These are phyloP conservation scores for Collybiopsis confluens DNA, from an alignment of 768 basidiomycete species.

Conservation along the genomic window DNA sequence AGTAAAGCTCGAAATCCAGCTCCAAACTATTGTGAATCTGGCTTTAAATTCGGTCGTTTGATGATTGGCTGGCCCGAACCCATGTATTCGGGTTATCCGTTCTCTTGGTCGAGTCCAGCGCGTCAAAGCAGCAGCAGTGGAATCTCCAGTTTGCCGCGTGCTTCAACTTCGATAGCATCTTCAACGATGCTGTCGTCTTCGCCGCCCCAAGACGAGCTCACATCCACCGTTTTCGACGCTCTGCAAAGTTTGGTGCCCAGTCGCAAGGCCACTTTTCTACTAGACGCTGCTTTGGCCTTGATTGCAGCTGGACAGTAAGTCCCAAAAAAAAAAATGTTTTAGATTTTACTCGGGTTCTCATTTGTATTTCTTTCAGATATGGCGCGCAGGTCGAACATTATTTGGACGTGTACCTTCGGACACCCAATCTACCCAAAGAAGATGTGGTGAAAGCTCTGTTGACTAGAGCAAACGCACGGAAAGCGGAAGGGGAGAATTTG, in stretches of 20 bases:
- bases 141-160: background rate
- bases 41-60: too few relatives aligned
- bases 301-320: constrained; percentile 49
- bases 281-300: constrained; percentile 44
- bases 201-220: constrained; percentile 43
- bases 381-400: constrained; percentile 62
- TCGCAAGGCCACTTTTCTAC: constrained; percentile 45
- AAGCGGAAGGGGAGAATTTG: constrained; percentile 48
- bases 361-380: constrained; percentile 38
- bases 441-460: constrained; percentile 52
- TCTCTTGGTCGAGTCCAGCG: background rate
- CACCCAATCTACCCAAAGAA: constrained; percentile 48
- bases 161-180: constrained; percentile 4
- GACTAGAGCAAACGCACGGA: constrained; percentile 57
- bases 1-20: too few relatives aligned
- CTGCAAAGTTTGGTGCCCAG: constrained; percentile 39
- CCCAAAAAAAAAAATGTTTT: background rate
- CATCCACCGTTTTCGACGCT: constrained; percentile 43
- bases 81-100: too few relatives aligned
- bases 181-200: background rate
- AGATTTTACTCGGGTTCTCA: constrained; percentile 1
- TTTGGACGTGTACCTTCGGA: constrained; percentile 60
- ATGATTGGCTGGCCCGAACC: too few relatives aligned
- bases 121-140: background rate
- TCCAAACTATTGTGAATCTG: too few relatives aligned